Conservation (phyloP, 2,329 filamentous ascomycete genomes). For the Cryphonectria naterciae region DNA sequence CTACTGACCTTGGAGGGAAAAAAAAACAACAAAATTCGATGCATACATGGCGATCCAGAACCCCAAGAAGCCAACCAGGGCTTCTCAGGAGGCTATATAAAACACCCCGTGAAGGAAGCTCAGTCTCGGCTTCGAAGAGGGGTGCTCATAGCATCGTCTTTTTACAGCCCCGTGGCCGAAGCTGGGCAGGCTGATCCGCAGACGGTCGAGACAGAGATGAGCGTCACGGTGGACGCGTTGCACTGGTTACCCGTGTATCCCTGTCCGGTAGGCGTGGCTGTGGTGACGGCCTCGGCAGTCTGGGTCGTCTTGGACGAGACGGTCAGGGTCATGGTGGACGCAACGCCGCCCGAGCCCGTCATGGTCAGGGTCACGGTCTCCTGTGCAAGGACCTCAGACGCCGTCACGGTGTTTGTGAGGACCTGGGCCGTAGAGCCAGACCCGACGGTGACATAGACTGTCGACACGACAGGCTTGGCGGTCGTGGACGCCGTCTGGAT, state of each 20-base stretch:
- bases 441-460: conserved; percentile 25
- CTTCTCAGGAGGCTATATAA: conserved; percentile 1
- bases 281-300: conserved; percentile 12
- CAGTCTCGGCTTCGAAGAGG: neutral
- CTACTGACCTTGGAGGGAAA: neutral
- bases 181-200: conserved; percentile 19
- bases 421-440: conserved; percentile 11
- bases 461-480: conserved; percentile 19
- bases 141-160: neutral
- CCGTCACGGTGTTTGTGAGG: conserved; percentile 25
- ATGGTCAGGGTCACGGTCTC: conserved; percentile 25
- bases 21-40: neutral
- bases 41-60: neutral
- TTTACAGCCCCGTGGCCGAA: conserved; percentile 14
- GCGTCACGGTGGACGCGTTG: conserved; percentile 25
- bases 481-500: conserved; percentile 21
- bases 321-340: conserved; percentile 27
- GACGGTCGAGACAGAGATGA: conserved; percentile 26
- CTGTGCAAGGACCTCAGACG: conserved; percentile 24
- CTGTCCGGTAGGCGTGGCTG: conserved; percentile 16
- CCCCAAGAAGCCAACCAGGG: conserved; percentile 8
- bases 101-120: neutral
- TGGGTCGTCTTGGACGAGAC: conserved; percentile 17
- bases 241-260: conserved; percentile 17
- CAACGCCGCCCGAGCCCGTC: conserved; percentile 20